Conservation (phyloP, 768 basidiomycete genomes). For the Candolleomyces eurysporus region DNA sequence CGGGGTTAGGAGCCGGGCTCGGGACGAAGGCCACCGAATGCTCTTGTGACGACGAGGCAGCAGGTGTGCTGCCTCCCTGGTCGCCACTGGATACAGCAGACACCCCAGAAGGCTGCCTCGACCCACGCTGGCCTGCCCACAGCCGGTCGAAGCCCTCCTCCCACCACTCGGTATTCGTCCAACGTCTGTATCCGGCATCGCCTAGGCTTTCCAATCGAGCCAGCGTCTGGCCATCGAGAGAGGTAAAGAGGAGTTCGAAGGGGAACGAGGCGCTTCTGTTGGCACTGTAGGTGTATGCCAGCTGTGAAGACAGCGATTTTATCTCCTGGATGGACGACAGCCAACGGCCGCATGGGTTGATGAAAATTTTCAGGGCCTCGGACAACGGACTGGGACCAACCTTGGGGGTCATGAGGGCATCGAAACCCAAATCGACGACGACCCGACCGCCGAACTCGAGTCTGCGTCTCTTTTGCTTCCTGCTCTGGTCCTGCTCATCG, state of each 20-base stretch:
- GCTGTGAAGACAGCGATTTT: constrained; percentile 82
- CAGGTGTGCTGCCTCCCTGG: background rate
- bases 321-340: constrained; percentile 64
- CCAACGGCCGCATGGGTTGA: constrained; percentile 7
- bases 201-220: constrained; percentile 62
- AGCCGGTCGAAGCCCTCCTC: constrained; percentile 66
- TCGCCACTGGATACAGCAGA: background rate
- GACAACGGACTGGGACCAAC: constrained; percentile 44
- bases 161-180: constrained; percentile 86
- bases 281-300: constrained; percentile 87
- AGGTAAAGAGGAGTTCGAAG: constrained; percentile 78
- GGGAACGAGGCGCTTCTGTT: constrained; percentile 74
- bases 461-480: constrained; percentile 39
- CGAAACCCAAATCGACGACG: constrained; percentile 88
- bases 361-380: constrained; percentile 9
- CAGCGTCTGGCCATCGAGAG: constrained; percentile 69
- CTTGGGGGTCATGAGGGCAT: constrained; percentile 91
- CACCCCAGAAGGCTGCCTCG: constrained; percentile 6
- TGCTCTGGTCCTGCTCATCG: constrained; percentile 32
- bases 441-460: constrained; percentile 60
- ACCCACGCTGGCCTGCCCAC: constrained; percentile 42
- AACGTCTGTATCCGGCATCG: constrained; percentile 71
- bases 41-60: background rate
- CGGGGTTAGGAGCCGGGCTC: constrained; percentile 5
- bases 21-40: too few relatives aligned